A percentile compares a stretch with the other conserved stretches of the same genome.
Conservation (phyloP, 768 basidiomycete genomes). For the Mycena crocata region DNA sequence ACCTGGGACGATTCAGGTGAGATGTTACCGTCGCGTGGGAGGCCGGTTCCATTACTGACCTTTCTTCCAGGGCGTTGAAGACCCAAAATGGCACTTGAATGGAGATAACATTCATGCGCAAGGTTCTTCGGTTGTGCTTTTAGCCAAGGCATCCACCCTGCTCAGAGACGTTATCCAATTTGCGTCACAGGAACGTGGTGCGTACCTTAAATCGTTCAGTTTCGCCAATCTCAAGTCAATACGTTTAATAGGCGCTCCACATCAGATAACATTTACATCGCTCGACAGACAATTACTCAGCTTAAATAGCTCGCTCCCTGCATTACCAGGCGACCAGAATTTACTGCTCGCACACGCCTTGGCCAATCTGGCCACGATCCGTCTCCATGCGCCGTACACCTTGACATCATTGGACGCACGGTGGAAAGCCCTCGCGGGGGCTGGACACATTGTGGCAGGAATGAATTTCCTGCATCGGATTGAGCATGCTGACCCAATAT, state of each 20-base stretch:
- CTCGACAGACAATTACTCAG: conserved; percentile 9
- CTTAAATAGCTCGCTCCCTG: conserved; percentile 14
- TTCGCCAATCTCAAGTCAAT: background rate
- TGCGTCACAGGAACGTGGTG: background rate
- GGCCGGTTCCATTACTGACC: background rate
- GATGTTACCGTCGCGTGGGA: background rate
- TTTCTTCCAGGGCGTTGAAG: background rate
- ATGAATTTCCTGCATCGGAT: background rate
- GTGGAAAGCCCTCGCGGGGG: background rate
- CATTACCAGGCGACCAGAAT: background rate
- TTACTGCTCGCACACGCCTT: background rate
- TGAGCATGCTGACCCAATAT: background rate
- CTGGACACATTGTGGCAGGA: background rate
- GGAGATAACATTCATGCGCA: background rate
- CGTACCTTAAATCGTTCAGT: background rate
- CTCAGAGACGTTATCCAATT: conserved; percentile 8
- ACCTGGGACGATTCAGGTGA: background rate
- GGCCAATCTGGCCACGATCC: conserved; percentile 14
- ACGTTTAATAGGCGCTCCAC: background rate
- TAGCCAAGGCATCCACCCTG: conserved; percentile 16
- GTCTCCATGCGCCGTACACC: conserved; percentile 4
- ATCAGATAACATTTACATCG: background rate
- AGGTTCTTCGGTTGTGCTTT: background rate
- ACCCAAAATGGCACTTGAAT: background rate
- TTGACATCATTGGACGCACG: background rate